These are phyloP conservation scores for Ensete ventricosum DNA, from an alignment of 176 grass and related monocot species.

Conservation along the genomic window DNA sequence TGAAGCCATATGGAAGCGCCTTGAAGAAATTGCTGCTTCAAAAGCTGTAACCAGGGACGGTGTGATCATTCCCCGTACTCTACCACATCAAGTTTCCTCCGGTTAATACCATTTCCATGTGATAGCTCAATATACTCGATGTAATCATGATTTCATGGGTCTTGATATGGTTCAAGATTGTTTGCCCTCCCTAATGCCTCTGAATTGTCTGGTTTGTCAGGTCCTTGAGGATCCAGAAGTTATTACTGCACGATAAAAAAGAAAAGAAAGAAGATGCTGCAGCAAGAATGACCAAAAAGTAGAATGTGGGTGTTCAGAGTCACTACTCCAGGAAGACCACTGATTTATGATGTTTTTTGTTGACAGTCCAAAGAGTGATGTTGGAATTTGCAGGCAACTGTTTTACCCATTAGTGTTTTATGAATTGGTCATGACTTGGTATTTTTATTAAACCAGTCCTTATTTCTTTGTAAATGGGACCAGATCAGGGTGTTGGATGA, in stretches of 20 bases:
- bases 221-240: neutral
- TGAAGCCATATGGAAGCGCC: conserved; percentile 11
- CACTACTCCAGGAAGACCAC: neutral
- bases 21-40: conserved; percentile 8
- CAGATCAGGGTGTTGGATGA: neutral
- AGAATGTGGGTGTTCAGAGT: neutral
- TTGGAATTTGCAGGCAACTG: conserved; percentile 5
- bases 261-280: neutral
- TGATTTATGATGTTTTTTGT: neutral
- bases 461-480: conserved; percentile 9
- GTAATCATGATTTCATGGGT: neutral
- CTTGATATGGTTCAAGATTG: conserved; percentile 10
- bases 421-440: neutral
- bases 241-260: neutral
- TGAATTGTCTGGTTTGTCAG: conserved; percentile 2
- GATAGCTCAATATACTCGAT: neutral
- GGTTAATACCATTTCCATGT: neutral
- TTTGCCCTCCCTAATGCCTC: neutral
- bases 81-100: conserved; percentile 5
- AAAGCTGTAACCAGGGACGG: neutral
- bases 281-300: neutral
- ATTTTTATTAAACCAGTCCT: conserved; percentile 1
- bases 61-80: neutral
- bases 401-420: neutral
- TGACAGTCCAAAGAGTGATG: neutral